Evolutionary conservation across 1,284 basidiomycete species (phyloP).

Genomic region (Erythrobasidium hasegawianum): DNA sequence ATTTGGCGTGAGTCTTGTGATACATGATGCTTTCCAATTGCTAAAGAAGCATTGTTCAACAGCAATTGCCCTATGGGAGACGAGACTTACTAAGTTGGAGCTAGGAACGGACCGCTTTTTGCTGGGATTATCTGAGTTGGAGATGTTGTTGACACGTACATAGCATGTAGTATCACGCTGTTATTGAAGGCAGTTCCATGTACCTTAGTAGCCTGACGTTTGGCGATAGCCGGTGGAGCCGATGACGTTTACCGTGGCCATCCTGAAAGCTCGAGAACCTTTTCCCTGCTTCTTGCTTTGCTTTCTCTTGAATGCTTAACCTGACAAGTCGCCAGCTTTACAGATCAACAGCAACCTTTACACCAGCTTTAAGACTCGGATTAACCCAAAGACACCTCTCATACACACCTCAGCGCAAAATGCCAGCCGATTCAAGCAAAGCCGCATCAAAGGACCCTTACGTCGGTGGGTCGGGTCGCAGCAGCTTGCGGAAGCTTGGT

Average conservation of each 20-base stretch:
- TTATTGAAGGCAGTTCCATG: too few species aligned
- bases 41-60: neutral
- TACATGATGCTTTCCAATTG: neutral
- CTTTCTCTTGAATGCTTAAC: neutral
- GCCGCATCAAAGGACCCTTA: conserved; percentile 34
- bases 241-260: too few species aligned
- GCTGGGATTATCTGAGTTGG: too few species aligned
- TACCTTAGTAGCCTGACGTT: too few species aligned
- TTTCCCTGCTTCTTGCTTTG: neutral
- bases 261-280: too few species aligned
- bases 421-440: conserved; percentile 30
- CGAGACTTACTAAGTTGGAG: neutral
- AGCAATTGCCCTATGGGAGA: conserved; percentile 1
- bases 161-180: too few species aligned
- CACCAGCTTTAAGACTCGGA: too few species aligned
- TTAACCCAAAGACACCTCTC: neutral
- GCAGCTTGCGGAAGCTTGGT: neutral
- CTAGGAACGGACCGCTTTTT: neutral
- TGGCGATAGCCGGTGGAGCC: too few species aligned
- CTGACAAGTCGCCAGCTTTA: neutral
- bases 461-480: conserved; percentile 9
- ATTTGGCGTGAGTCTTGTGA: neutral
- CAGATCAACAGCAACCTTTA: too few species aligned
- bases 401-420: conserved; percentile 7
- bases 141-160: too few species aligned